Evolutionary conservation across 1,284 basidiomycete genomes (phyloP).

Genomic region (Sporisorium scitamineum): DNA sequence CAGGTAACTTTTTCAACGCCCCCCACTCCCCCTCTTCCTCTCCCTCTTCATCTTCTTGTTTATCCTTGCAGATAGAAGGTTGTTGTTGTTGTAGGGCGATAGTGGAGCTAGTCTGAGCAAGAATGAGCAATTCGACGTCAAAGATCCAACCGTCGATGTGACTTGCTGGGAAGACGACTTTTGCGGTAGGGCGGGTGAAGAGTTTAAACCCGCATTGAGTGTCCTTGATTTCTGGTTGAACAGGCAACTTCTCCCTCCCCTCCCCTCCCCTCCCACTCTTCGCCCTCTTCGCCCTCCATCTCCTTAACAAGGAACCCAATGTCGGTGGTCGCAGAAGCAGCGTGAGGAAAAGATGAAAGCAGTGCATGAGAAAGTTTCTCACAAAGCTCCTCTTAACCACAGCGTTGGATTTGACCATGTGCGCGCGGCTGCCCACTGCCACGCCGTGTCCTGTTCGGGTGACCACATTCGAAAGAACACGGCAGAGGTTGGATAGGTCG

Average conservation of each 20-base stretch:
- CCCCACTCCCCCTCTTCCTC: conserved; percentile 2
- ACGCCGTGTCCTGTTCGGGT: conserved; percentile 74
- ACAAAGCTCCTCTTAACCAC: conserved; percentile 92
- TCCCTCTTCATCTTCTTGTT: conserved; percentile 5
- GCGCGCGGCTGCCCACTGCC: conserved; percentile 85
- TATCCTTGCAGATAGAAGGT: neutral
- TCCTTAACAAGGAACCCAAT: conserved; percentile 12
- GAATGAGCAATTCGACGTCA: conserved; percentile 91
- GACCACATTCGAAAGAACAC: conserved; percentile 72
- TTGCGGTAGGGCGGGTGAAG: conserved; percentile 81
- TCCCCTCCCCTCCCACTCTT: neutral
- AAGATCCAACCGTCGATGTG: conserved; percentile 81
- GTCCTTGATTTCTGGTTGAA: conserved; percentile 86
- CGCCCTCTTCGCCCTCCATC: neutral
- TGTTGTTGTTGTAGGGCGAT: conserved; percentile 7
- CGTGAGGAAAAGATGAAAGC: conserved; percentile 76
- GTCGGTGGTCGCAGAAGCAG: conserved; percentile 60
- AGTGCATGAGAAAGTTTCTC: conserved; percentile 91
- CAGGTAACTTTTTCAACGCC: conserved; percentile 73
- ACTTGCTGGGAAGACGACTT: conserved; percentile 78
- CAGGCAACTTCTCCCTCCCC: conserved; percentile 17
- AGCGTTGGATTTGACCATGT: conserved; percentile 88
- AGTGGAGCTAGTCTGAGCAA: conserved; percentile 73
- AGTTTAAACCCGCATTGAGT: conserved; percentile 96
- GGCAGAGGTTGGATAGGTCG: conserved; percentile 81